Conservation (phyloP, 2,329 filamentous ascomycete species). For the Fusarium sp. region DNA sequence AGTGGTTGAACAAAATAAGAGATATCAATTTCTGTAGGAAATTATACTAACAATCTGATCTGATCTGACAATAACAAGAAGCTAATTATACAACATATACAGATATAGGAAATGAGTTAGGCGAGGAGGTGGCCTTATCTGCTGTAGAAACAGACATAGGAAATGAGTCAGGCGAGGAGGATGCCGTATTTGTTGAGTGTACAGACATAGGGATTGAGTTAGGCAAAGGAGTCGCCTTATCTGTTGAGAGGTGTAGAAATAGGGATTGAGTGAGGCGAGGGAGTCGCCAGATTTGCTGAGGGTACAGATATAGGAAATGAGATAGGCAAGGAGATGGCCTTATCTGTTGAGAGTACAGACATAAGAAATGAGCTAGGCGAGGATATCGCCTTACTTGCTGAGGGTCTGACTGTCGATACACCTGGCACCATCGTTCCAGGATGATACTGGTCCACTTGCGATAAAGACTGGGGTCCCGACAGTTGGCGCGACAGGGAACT, state of each 20-base stretch:
- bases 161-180: not conserved
- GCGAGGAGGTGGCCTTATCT: not conserved
- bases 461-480: constrained; percentile 28
- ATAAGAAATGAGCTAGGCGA: constrained; percentile 25
- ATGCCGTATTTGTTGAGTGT: not conserved
- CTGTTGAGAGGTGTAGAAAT: constrained; percentile 15
- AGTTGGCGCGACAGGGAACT: constrained; percentile 40
- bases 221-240: constrained; percentile 4
- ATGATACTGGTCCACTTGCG: constrained; percentile 27
- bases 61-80: not conserved
- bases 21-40: constrained; percentile 20
- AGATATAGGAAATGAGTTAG: constrained; percentile 25
- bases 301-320: constrained; percentile 11
- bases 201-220: constrained; percentile 6
- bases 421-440: constrained; percentile 41
- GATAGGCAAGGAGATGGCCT: constrained; percentile 1
- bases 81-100: constrained; percentile 30
- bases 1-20: not conserved
- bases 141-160: not conserved
- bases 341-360: constrained; percentile 8
- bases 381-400: not conserved
- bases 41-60: constrained; percentile 4
- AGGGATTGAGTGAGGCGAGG: constrained; percentile 21
- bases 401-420: constrained; percentile 41
- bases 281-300: not conserved